A percentile compares a stretch with the other conserved stretches of the same genome.
These are phyloP conservation scores for Apiospora saccharicola DNA, from an alignment of 2,329 filamentous ascomycete genomes.

Conservation along the genomic window DNA sequence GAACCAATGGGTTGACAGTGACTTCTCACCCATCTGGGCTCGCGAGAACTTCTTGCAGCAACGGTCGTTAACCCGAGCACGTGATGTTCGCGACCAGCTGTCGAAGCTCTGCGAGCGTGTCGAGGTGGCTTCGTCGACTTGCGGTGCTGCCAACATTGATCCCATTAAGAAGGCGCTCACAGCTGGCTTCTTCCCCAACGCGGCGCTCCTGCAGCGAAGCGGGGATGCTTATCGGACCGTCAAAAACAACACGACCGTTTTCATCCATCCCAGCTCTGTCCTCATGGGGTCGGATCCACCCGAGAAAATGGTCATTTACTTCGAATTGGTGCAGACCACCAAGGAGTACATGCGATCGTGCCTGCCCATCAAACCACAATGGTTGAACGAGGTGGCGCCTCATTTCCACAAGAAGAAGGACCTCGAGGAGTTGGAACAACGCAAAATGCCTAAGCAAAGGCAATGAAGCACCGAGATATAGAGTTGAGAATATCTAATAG, in stretches of 20 bases:
- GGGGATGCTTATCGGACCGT: conserved; percentile 91
- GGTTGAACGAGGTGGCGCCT: conserved; percentile 89
- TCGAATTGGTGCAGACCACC: conserved; percentile 80
- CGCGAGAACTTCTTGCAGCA: conserved; percentile 95
- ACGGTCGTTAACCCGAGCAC: conserved; percentile 83
- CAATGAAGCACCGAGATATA: neutral
- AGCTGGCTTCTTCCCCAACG: conserved; percentile 93
- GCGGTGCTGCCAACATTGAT: conserved; percentile 73
- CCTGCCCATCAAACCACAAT: conserved; percentile 83
- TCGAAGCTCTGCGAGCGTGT: conserved; percentile 92
- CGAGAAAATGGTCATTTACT: conserved; percentile 85
- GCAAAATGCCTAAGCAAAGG: conserved; percentile 70
- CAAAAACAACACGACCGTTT: conserved; percentile 88
- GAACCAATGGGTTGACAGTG: conserved; percentile 93
- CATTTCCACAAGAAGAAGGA: conserved; percentile 96
- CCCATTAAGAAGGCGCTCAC: conserved; percentile 90
- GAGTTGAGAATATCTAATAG: neutral
- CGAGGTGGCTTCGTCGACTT: conserved; percentile 77
- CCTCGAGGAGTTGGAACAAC: conserved; percentile 81
- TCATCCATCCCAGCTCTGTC: conserved; percentile 88
- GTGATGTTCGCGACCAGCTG: conserved; percentile 92
- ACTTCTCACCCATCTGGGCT: conserved; percentile 87
- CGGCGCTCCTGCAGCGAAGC: conserved; percentile 80
- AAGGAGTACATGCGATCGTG: conserved; percentile 94
- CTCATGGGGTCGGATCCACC: conserved; percentile 80